Conservation (phyloP, 805 yeast species). For the Spathaspora boniae region DNA sequence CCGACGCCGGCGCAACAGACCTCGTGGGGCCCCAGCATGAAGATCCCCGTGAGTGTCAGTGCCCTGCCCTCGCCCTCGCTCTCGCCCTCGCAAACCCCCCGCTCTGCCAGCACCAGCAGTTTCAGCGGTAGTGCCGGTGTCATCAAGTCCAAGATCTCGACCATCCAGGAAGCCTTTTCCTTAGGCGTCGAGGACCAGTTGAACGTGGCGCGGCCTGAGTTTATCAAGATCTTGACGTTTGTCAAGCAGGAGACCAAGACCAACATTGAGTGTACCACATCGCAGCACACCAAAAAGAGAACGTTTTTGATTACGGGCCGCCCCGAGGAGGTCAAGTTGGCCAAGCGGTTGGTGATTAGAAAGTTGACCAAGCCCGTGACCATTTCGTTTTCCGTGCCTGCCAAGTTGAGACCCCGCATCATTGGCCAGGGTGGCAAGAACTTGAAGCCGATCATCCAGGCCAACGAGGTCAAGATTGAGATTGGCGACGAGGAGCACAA, state of each 20-base stretch:
- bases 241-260: constrained; percentile 61
- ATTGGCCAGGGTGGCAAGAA: constrained; percentile 87
- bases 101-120: constrained; percentile 12
- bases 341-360: constrained; percentile 71
- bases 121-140: constrained; percentile 12
- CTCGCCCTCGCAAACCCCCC: constrained; percentile 8
- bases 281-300: constrained; percentile 70
- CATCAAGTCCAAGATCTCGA: constrained; percentile 44
- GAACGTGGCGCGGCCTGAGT: constrained; percentile 59
- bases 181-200: constrained; percentile 68
- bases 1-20: constrained; percentile 20
- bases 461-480: constrained; percentile 66
- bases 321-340: constrained; percentile 59
- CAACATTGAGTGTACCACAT: constrained; percentile 77
- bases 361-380: constrained; percentile 73
- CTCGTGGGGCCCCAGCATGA: constrained; percentile 39
- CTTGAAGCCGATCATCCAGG: constrained; percentile 72
- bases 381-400: constrained; percentile 64
- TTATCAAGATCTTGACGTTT: constrained; percentile 60
- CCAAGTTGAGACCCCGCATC: constrained; percentile 68
- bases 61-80: constrained; percentile 13
- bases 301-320: constrained; percentile 81
- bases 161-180: constrained; percentile 76
- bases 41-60: constrained; percentile 18
- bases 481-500: constrained; percentile 44